These are phyloP conservation scores for Astragalus membranaceus DNA, from an alignment of 306 rosid genomes.

Conservation along the genomic window DNA sequence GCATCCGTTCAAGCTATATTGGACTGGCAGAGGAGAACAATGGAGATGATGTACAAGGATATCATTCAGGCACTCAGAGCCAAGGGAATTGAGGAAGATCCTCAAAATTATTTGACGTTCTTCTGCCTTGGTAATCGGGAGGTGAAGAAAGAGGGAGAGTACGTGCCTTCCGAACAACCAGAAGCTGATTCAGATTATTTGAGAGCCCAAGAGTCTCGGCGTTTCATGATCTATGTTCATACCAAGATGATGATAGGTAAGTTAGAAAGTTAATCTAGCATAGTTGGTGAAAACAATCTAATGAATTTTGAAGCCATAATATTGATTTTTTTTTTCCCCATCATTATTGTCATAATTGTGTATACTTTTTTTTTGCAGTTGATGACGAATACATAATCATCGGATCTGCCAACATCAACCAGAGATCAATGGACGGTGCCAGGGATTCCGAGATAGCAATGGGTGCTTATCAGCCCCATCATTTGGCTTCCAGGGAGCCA, in stretches of 20 bases:
- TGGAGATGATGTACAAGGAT: conserved; percentile 76
- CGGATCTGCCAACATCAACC: conserved; percentile 81
- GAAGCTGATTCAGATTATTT: conserved; percentile 50
- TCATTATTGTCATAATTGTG: not conserved
- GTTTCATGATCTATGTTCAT: conserved; percentile 77
- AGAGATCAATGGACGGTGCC: conserved; percentile 74
- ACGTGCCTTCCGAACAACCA: conserved; percentile 53
- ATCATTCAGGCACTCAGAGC: conserved; percentile 47
- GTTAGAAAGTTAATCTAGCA: not conserved
- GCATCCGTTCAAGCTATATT: conserved; percentile 75
- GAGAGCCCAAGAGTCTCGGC: conserved; percentile 57
- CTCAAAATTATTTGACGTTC: conserved; percentile 69
- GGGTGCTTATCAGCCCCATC: conserved; percentile 66
- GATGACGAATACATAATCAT: conserved; percentile 69
- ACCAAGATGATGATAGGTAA: conserved; percentile 76
- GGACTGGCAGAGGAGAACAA: conserved; percentile 73
- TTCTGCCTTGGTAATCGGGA: conserved; percentile 78
- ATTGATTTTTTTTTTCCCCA: not conserved
- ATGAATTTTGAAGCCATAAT: not conserved
- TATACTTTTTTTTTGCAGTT: conserved; percentile 29
- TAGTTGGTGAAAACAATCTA: not conserved
- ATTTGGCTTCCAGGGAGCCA: conserved; percentile 44
- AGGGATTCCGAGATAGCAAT: conserved; percentile 72
- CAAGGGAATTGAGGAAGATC: conserved; percentile 55
- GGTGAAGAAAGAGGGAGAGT: conserved; percentile 60